Evolutionary conservation across 495 filamentous ascomycete species (phyloP).

Genomic region (Amphirosellinia nigrospora): DNA sequence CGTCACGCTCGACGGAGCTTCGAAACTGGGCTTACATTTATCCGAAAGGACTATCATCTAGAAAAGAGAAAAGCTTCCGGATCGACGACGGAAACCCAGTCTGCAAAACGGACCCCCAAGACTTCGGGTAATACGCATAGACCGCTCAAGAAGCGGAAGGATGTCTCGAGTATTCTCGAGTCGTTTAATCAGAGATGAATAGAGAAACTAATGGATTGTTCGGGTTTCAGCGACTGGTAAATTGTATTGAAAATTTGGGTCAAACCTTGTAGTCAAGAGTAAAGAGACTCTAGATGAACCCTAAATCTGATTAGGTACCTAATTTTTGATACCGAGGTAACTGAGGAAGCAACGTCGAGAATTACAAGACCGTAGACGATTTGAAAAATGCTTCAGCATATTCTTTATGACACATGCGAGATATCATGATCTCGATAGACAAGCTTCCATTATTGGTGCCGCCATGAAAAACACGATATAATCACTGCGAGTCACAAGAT

Average conservation of each 20-base stretch:
- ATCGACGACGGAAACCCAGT: neutral
- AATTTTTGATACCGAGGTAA: neutral
- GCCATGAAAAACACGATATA: neutral
- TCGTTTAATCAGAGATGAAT: neutral
- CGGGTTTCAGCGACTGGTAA: neutral
- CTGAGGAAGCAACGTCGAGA: neutral
- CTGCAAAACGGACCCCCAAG: neutral
- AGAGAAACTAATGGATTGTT: neutral
- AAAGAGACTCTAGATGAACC: neutral
- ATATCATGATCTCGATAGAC: neutral
- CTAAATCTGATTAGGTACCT: neutral
- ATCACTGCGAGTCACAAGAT: neutral
- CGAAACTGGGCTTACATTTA: neutral
- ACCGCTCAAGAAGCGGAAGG: neutral
- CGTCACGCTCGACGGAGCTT: neutral
- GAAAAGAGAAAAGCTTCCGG: neutral
- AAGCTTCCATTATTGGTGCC: neutral
- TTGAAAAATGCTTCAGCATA: neutral
- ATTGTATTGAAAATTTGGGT: neutral
- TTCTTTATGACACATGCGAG: neutral
- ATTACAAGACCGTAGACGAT: neutral
- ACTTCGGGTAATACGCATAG: neutral
- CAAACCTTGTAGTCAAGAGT: neutral
- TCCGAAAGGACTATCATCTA: neutral
- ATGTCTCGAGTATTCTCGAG: neutral